A percentile compares a stretch with the other conserved stretches of the same genome.
These are phyloP conservation scores for Macrophomina tecta DNA, from an alignment of 2,329 filamentous ascomycete genomes.

Conservation along the genomic window DNA sequence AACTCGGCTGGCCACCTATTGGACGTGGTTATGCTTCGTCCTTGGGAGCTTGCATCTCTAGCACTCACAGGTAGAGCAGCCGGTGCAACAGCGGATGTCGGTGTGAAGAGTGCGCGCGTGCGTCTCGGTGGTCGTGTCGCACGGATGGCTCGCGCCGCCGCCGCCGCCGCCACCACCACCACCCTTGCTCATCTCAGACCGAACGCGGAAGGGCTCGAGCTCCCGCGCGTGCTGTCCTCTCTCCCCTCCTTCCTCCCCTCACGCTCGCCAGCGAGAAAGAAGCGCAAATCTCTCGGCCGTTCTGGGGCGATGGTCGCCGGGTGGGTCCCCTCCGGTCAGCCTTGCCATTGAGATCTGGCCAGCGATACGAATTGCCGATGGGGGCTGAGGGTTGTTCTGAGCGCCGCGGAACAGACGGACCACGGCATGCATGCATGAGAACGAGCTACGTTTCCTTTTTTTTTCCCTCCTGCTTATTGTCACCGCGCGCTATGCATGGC, in stretches of 20 bases:
- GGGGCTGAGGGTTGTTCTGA: neutral
- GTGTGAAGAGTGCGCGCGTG: constrained; percentile 3
- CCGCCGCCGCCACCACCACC: neutral
- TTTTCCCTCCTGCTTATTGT: neutral
- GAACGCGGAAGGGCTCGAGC: neutral
- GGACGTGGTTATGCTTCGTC: neutral
- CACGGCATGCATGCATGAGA: neutral
- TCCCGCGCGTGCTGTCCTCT: neutral
- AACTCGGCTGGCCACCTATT: neutral
- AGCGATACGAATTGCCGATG: neutral
- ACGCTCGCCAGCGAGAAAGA: neutral
- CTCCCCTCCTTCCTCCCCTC: neutral
- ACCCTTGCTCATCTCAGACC: neutral
- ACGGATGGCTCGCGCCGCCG: neutral
- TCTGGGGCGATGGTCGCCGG: neutral
- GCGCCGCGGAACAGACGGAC: neutral
- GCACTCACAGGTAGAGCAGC: neutral
- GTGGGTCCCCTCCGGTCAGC: neutral
- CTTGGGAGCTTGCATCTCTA: neutral
- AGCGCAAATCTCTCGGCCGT: neutral
- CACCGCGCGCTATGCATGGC: neutral
- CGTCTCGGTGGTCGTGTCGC: neutral
- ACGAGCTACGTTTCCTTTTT: neutral
- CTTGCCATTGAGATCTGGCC: neutral
- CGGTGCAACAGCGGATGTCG: constrained; percentile 4